Base-by-base conservation (phyloP, 78 protist species). In the Pelomyxa schiedti region DNA sequence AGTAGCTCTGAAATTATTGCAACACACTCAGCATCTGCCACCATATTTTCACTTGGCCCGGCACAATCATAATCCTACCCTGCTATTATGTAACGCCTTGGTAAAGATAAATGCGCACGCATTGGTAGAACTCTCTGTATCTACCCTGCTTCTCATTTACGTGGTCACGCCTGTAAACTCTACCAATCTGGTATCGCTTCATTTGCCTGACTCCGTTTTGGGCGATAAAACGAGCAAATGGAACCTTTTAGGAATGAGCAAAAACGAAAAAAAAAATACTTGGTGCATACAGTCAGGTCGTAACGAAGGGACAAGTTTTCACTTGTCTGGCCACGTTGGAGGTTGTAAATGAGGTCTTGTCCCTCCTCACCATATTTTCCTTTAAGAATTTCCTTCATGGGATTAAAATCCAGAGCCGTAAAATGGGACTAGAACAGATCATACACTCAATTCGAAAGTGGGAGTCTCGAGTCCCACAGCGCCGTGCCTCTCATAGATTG, bases 301-400 rank as follows among this genome's bases (percentile, higher is more conserved):
- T 95, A 95, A 37, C 98, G 89, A 8, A 95, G 84, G 9, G 93
- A 64, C 63, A 76, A 75, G 22, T 86, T 38, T 82, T 95, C 96
- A 53, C 95, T 95, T 8, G 95, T 96, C 79, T 95, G 96, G n/a
- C n/a, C n/a, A 77, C 90, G 94, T 24, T 16, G 75, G 24, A 95
- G 78, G 71, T 95, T 94, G 86, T 91, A 95, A 47, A 95, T 91
- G 37, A 92, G 87, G n/a, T 22, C 24, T 86, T 95, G 92, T 47
- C 89, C 65, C 72, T 95, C 98, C 77, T 95, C 98, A 64, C 98
- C 98, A 58, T 92, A 95, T 90, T 95, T 92, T 68, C 94, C 96
- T 39, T 79, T 80, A 52, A 94, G 86, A 29, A 88, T 86, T 4
- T 89, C 93, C 92, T 86, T 58, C 28, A 3, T 8, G 24, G 39